A percentile compares a stretch with the other conserved stretches of the same genome.
Evolutionary conservation across 2,329 filamentous ascomycete species (phyloP).

Genomic region (Tolypocladium inflatum): DNA sequence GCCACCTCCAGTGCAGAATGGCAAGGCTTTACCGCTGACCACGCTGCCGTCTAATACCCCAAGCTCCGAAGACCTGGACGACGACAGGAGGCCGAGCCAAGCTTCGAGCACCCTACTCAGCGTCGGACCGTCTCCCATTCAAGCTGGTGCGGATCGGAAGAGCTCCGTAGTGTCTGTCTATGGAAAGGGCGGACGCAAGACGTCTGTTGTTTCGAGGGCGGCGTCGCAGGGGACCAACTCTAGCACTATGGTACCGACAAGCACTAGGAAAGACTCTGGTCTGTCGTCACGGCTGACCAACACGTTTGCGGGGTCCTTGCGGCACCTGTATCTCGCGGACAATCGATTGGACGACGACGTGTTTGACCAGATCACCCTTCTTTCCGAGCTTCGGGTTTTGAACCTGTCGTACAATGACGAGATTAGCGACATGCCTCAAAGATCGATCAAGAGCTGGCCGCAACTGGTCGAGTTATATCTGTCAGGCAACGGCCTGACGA

Average conservation of each 20-base stretch:
- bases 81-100: constrained; percentile 71
- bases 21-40: constrained; percentile 30
- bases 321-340: constrained; percentile 81
- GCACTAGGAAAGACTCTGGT: constrained; percentile 76
- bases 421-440: constrained; percentile 81
- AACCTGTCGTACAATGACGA: constrained; percentile 89
- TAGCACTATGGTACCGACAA: constrained; percentile 39
- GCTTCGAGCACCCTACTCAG: constrained; percentile 68
- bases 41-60: constrained; percentile 45
- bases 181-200: constrained; percentile 72
- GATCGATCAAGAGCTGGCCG: constrained; percentile 82
- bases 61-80: constrained; percentile 69
- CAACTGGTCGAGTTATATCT: constrained; percentile 87
- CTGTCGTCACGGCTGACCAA: constrained; percentile 69
- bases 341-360: constrained; percentile 92
- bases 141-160: constrained; percentile 56
- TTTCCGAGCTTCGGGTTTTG: constrained; percentile 76
- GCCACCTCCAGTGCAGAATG: constrained; percentile 24
- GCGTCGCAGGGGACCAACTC: constrained; percentile 35
- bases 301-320: constrained; percentile 81
- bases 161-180: constrained; percentile 76
- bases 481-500: constrained; percentile 89
- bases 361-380: constrained; percentile 78
- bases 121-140: constrained; percentile 62
- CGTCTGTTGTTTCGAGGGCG: constrained; percentile 66